phyloP scores from a whole-genome alignment of 106 monocot genomes.

The Triglochin maritima region DNA sequence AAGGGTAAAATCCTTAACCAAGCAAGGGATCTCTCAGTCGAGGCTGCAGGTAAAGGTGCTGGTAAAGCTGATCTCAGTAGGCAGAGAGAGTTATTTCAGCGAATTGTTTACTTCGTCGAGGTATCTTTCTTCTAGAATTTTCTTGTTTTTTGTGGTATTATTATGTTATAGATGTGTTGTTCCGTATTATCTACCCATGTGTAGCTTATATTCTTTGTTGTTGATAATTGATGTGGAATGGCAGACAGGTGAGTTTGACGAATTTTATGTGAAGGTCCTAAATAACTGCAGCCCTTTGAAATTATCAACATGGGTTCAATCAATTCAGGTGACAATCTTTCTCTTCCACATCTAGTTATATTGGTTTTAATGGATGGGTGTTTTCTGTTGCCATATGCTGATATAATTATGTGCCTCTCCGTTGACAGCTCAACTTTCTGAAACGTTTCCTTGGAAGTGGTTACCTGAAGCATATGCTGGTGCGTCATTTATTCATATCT shows the following conservation, averaged over 20 bases:
- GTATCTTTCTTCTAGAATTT: slow-evolving; percentile 15
- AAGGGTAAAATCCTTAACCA: slow-evolving; percentile 63
- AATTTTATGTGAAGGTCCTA: slow-evolving; percentile 54
- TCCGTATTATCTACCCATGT: not conserved
- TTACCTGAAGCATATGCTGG: slow-evolving; percentile 92
- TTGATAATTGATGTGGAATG: not conserved
- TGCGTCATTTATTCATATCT: slow-evolving; percentile 5
- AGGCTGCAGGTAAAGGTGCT: slow-evolving; percentile 84
- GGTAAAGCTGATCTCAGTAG: slow-evolving; percentile 68
- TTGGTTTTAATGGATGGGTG: too few relatives aligned
- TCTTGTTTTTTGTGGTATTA: not conserved
- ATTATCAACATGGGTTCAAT: slow-evolving; percentile 63
- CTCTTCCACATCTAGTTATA: too few relatives aligned
- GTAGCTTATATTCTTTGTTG: not conserved
- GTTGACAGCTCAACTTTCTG: slow-evolving; percentile 76
- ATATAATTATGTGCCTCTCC: not conserved
- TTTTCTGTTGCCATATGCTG: not conserved
- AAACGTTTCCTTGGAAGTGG: slow-evolving; percentile 80
- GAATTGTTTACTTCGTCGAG: slow-evolving; percentile 55
- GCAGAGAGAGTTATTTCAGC: slow-evolving; percentile 72
- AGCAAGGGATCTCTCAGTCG: slow-evolving; percentile 49
- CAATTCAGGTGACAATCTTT: slow-evolving; percentile 36
- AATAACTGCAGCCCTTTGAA: slow-evolving; percentile 44
- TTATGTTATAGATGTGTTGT: not conserved
- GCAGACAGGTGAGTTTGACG: slow-evolving; percentile 57